These are phyloP conservation scores for Prunus mongolica DNA, from an alignment of 306 rosid species.

Conservation along the genomic window DNA sequence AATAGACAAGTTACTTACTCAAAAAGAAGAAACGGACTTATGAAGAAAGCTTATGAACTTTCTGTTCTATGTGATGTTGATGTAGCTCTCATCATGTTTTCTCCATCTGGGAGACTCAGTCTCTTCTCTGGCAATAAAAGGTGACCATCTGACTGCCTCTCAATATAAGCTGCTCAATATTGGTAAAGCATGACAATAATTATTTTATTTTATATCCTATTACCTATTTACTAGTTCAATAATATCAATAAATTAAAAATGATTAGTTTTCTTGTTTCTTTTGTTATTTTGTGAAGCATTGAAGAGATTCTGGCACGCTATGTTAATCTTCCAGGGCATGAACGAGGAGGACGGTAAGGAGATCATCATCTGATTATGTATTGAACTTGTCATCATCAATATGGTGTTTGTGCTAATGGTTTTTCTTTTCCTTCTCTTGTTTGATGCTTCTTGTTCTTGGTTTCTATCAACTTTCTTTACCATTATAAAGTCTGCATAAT, in stretches of 20 bases:
- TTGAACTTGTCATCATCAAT: too few species aligned
- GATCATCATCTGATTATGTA: not conserved
- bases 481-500: conserved; percentile 41
- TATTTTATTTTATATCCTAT: not conserved
- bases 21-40: conserved; percentile 61
- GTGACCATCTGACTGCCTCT: conserved; percentile 4
- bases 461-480: conserved; percentile 3
- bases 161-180: not conserved
- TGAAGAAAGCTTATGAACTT: conserved; percentile 73
- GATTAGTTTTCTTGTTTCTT: not conserved
- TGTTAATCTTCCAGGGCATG: conserved; percentile 35
- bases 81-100: conserved; percentile 68
- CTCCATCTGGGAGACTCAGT: conserved; percentile 52
- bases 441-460: not conserved
- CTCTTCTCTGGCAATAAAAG: conserved; percentile 54
- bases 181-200: not conserved
- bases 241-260: too few species aligned
- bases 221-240: not conserved
- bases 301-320: conserved; percentile 60
- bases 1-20: conserved; percentile 81
- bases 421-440: not conserved
- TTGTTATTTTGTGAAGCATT: conserved; percentile 31
- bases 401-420: not conserved
- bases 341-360: conserved; percentile 46
- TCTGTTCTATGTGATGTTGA: conserved; percentile 78